Evolutionary conservation across 768 basidiomycete species (phyloP), one percentile per base, ranked within the genome.

Genomic region (Pholiota conissans): DNA sequence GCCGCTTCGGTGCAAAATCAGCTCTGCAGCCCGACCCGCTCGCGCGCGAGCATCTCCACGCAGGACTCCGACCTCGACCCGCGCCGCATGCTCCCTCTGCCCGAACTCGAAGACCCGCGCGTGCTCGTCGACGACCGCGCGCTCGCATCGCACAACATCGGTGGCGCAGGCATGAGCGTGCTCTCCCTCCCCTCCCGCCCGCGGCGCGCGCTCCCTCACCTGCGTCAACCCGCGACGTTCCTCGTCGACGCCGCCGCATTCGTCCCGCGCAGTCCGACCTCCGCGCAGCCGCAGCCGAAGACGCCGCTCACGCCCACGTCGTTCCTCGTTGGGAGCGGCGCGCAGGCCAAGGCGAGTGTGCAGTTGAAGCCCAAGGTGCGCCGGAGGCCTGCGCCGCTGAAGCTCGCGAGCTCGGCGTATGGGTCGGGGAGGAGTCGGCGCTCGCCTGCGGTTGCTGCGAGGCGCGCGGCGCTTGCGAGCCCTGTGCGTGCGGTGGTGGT

Each of bases 41-140:
- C 79, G 47, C 76, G 79, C 9, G 79, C 70, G 5, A 80, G 78
- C 53, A 62, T 79, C 3, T 84, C 84, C 0, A 79, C 81, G 8
- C 74, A 77, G 39, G 78, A 81, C 64, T 86, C 84, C 2, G 82
- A 83, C 49, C 70, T 85, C 40, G 80, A 84, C 52, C 78, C 80
- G 4, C 72, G 71, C 14, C 78, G 79, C 61, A 67, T 83, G 29
- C 73, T 86, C 24, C 65, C 67, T 3, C 63, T 69, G 4, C 62
- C 65, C 60, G 74, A 77, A 39, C 59, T 68, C 37, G 59, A 66
- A 6, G 66, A 60, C 71, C 74, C 65, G 27, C 65, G 61, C 20
- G 56, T 60, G 18, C 11, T 24, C 2, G 61, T 72, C 3, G 71
- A 74, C 45, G 71, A 71, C 16, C 65, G 67, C 60, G 60, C 61